Conservation (phyloP, 1,139 yeast genomes). For the Meyerozyma smithsonii region DNA sequence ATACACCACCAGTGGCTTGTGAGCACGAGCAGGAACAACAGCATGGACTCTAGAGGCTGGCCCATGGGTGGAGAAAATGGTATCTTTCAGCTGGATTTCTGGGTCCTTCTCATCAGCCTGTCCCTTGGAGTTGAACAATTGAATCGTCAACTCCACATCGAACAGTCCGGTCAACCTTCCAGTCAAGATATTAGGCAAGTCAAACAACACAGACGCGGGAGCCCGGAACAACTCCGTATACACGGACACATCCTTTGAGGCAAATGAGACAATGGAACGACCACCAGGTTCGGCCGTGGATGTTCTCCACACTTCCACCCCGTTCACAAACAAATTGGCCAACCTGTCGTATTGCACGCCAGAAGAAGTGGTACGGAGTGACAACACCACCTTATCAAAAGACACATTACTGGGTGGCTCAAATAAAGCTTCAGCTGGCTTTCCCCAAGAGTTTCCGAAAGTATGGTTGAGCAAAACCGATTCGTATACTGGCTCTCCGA, state of each 20-base stretch:
- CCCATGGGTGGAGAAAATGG: slow-evolving; percentile 18
- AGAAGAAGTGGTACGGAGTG: slow-evolving; percentile 51
- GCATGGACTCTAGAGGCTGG: slow-evolving; percentile 33
- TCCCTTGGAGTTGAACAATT: slow-evolving; percentile 38
- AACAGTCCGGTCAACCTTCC: slow-evolving; percentile 58
- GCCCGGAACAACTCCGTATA: slow-evolving; percentile 49
- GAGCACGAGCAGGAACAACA: slow-evolving; percentile 11
- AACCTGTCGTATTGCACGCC: slow-evolving; percentile 79
- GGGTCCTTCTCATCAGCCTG: not conserved
- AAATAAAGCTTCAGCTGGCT: slow-evolving; percentile 41
- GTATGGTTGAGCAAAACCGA: slow-evolving; percentile 36
- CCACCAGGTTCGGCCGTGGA: slow-evolving; percentile 79
- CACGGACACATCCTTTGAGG: slow-evolving; percentile 60
- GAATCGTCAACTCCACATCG: slow-evolving; percentile 46
- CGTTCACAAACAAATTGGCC: slow-evolving; percentile 63
- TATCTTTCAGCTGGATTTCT: not conserved
- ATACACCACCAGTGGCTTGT: slow-evolving; percentile 34
- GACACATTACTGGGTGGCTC: slow-evolving; percentile 29
- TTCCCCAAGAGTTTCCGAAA: slow-evolving; percentile 59
- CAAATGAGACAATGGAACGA: slow-evolving; percentile 32
- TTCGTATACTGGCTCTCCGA: slow-evolving; percentile 39
- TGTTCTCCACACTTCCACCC: slow-evolving; percentile 75
- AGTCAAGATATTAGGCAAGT: slow-evolving; percentile 63
- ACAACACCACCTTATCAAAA: slow-evolving; percentile 59
- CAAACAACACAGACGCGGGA: slow-evolving; percentile 41